These are phyloP conservation scores for Adansonia grandidieri DNA, from an alignment of 441 rosid genomes.

Conservation along the genomic window DNA sequence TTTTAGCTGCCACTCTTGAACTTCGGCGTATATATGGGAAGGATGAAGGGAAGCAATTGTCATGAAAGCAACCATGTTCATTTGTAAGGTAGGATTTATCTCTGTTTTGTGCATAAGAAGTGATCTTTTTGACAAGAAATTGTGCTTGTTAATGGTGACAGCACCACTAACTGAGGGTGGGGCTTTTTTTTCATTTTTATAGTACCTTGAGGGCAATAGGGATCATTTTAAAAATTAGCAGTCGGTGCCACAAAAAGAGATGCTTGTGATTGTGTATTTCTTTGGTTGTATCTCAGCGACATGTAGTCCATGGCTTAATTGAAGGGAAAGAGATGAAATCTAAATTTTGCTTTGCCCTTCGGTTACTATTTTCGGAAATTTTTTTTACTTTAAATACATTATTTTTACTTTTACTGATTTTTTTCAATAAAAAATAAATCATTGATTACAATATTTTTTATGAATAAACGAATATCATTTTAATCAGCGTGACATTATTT, in stretches of 20 bases:
- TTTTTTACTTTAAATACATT: too few relatives aligned
- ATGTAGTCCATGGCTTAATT: constrained; percentile 10
- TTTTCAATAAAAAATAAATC: too few relatives aligned
- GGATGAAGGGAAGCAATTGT: constrained; percentile 50
- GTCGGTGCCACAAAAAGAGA: constrained; percentile 12
- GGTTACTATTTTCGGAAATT: neutral
- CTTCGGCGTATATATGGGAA: constrained; percentile 83
- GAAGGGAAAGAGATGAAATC: constrained; percentile 28
- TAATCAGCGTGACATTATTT: too few relatives aligned
- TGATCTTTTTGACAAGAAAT: constrained; percentile 30
- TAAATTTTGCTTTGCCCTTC: constrained; percentile 15
- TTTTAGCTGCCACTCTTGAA: constrained; percentile 73
- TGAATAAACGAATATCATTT: too few relatives aligned
- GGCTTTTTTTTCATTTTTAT: neutral
- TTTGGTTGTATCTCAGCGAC: constrained; percentile 21
- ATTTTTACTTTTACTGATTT: too few relatives aligned
- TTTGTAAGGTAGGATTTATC: constrained; percentile 36
- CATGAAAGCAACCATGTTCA: constrained; percentile 24
- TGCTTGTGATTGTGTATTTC: constrained; percentile 22
- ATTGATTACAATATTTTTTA: too few relatives aligned
- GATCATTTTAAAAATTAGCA: neutral
- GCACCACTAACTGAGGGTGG: neutral
- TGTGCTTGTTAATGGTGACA: constrained; percentile 13
- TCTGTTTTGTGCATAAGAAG: constrained; percentile 42
- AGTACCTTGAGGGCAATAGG: neutral